phyloP scores from a whole-genome alignment of 257 asterid species.

The Salvia hispanica region DNA sequence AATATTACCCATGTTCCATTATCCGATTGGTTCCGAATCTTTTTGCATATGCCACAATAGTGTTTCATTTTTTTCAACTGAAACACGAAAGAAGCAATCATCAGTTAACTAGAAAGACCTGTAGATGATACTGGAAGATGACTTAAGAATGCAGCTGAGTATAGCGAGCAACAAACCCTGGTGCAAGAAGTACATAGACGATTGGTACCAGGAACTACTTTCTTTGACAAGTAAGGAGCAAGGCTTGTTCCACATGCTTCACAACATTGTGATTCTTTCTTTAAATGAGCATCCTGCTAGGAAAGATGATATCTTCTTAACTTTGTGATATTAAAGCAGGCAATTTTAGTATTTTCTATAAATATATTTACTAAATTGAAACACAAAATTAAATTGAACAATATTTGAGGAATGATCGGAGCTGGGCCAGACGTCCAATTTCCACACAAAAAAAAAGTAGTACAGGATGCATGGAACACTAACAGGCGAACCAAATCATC shows the following conservation, averaged over 20 bases:
- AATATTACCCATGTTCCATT: constrained; percentile 87
- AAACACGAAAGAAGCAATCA: constrained; percentile 36
- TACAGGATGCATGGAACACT: background rate
- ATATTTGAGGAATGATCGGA: background rate
- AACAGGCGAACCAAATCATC: constrained; percentile 20
- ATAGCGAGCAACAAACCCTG: constrained; percentile 65
- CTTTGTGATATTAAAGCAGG: constrained; percentile 20
- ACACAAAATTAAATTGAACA: constrained; percentile 2
- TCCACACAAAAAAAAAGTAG: constrained; percentile 2
- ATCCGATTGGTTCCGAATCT: constrained; percentile 79
- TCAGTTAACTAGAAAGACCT: constrained; percentile 18
- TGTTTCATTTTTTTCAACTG: constrained; percentile 89
- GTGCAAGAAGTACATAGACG: constrained; percentile 88
- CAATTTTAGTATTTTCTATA: constrained; percentile 1
- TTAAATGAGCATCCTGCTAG: constrained; percentile 53
- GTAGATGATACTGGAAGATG: constrained; percentile 29
- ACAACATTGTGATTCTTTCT: constrained; percentile 63
- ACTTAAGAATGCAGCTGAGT: constrained; percentile 24
- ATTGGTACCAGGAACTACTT: constrained; percentile 53
- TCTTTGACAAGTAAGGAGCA: constrained; percentile 54
- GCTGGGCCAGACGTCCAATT: constrained; percentile 13
- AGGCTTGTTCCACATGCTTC: constrained; percentile 79
- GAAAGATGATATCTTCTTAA: constrained; percentile 15
- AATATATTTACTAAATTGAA: constrained; percentile 8
- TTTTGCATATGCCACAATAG: constrained; percentile 93